Evolutionary conservation across 331 rosid genomes (phyloP).

Genomic region (Spiraea crenata): DNA sequence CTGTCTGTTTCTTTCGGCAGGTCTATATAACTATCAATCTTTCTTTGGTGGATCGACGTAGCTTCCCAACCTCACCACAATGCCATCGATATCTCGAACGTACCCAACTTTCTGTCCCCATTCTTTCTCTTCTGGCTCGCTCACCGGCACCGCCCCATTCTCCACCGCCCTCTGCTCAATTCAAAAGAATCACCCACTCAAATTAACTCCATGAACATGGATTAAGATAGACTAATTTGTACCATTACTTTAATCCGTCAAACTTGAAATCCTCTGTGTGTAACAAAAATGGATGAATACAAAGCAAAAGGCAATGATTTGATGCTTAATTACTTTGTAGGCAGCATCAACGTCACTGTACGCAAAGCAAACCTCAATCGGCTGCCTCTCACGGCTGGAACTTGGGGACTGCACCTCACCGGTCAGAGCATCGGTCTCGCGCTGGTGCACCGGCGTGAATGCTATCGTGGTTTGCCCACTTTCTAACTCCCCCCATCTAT

Average conservation of each 20-base stretch:
- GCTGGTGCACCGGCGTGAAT: conserved; percentile 73
- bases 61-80: conserved; percentile 75
- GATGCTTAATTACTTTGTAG: conserved; percentile 39
- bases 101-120: conserved; percentile 92
- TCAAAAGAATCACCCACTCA: too few species aligned
- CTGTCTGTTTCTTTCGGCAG: neutral
- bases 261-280: too few species aligned
- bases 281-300: too few species aligned
- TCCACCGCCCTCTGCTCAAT: conserved; percentile 68
- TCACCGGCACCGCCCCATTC: conserved; percentile 70
- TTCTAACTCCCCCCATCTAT: conserved; percentile 89
- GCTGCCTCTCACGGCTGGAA: conserved; percentile 43
- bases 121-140: conserved; percentile 66
- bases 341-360: conserved; percentile 76
- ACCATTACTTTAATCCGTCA: too few species aligned
- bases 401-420: conserved; percentile 48
- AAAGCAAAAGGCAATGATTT: too few species aligned
- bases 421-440: conserved; percentile 70
- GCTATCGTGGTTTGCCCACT: conserved; percentile 77
- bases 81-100: conserved; percentile 73
- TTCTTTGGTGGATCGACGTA: conserved; percentile 43
- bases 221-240: too few species aligned
- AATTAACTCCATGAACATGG: too few species aligned
- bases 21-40: neutral
- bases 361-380: conserved; percentile 65